Percentiles rank a stretch among this genome's conserved stretches.
These are phyloP conservation scores for Paraphysoderma sedebokerense DNA, from an alignment of 371 early-diverging fungal genomes.

Conservation along the genomic window DNA sequence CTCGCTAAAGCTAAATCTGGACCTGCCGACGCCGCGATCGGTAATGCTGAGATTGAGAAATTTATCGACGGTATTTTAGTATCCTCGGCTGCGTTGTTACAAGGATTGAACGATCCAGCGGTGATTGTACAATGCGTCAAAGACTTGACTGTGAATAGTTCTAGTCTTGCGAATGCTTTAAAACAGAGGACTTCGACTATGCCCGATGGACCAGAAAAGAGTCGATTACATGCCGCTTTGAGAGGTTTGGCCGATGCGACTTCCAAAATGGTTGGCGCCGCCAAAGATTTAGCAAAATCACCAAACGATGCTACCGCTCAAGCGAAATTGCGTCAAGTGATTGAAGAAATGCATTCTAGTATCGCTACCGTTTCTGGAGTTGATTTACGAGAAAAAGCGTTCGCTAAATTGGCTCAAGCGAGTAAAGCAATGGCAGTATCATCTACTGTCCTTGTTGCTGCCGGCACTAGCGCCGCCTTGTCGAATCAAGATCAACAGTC, in stretches of 20 bases:
- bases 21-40: neutral
- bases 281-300: constrained; percentile 19
- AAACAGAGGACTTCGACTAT: constrained; percentile 9
- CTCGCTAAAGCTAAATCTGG: constrained; percentile 4
- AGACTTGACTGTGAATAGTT: constrained; percentile 18
- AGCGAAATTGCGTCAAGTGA: constrained; percentile 8
- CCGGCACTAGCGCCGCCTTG: constrained; percentile 12
- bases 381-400: constrained; percentile 10
- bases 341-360: constrained; percentile 10
- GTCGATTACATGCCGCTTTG: constrained; percentile 12
- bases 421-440: constrained; percentile 13
- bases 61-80: neutral
- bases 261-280: constrained; percentile 20
- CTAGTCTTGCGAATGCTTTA: constrained; percentile 19
- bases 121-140: constrained; percentile 15
- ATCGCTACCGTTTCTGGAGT: constrained; percentile 12
- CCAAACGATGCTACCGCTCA: constrained; percentile 8
- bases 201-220: constrained; percentile 7
- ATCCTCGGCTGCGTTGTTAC: neutral
- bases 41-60: neutral
- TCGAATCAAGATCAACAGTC: constrained; percentile 23
- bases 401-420: constrained; percentile 14
- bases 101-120: neutral
- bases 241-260: constrained; percentile 21
- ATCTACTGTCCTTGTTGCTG: constrained; percentile 16